These are phyloP conservation scores for Calonectria pseudoturangicola DNA, from an alignment of 2,329 filamentous ascomycete species.

Conservation along the genomic window DNA sequence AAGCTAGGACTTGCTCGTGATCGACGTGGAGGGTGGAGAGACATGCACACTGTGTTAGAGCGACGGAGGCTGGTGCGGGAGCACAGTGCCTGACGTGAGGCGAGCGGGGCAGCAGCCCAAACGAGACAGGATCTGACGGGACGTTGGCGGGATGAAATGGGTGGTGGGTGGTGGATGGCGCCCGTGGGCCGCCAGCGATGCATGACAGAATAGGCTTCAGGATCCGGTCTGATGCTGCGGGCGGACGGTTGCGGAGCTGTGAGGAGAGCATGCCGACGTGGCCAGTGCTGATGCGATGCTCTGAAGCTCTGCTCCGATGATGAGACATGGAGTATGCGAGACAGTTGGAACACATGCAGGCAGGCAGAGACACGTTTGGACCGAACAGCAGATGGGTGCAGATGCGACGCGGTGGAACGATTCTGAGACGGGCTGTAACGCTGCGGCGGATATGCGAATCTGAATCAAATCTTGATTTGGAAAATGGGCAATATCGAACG, in stretches of 20 bases:
- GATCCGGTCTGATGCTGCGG: not conserved
- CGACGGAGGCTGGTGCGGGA: not conserved
- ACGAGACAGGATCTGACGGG: slow-evolving; percentile 5
- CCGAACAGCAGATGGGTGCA: not conserved
- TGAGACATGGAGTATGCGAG: slow-evolving; percentile 21
- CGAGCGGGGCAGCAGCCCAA: slow-evolving; percentile 4
- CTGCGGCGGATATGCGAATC: not conserved
- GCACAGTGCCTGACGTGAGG: slow-evolving; percentile 33
- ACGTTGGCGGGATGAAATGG: slow-evolving; percentile 15
- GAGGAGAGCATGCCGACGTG: slow-evolving; percentile 25
- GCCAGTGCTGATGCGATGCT: slow-evolving; percentile 6
- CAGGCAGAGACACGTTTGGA: slow-evolving; percentile 18
- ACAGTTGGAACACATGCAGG: slow-evolving; percentile 6
- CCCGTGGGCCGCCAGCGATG: slow-evolving; percentile 8
- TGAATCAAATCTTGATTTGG: not conserved
- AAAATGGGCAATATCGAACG: not conserved
- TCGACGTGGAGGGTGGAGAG: not conserved
- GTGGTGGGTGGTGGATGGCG: not conserved
- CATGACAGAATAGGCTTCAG: slow-evolving; percentile 24
- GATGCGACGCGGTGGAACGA: slow-evolving; percentile 13
- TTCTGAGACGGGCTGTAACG: slow-evolving; percentile 21
- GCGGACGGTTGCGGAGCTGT: slow-evolving; percentile 4
- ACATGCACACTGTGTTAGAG: slow-evolving; percentile 28
- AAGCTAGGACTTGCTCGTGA: slow-evolving; percentile 36
- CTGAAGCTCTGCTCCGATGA: not conserved